Base-by-base conservation (phyloP, 495 filamentous ascomycete species). In the Echria macrotheca region DNA sequence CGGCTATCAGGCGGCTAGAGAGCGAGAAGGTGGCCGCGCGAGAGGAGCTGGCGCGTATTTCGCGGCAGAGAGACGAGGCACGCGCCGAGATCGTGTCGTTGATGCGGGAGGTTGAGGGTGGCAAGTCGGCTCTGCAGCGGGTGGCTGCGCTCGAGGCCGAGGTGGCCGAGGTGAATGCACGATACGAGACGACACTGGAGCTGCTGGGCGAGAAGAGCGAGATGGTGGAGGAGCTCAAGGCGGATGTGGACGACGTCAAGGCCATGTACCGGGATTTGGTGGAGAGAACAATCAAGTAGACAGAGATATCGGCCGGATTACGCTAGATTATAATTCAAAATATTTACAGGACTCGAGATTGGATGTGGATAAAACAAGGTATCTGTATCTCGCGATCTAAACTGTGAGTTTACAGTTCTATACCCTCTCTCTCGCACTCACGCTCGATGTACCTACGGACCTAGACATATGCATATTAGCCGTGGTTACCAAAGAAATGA, bases 131-230 rank as follows among this genome's bases (percentile, higher is more conserved):
- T 8, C 77, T 82, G 31, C 68, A 71, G 52, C 77, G 70, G 40
- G 77, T 87, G 9, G 73, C 73, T 32, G 77, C 75, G 45, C 63
- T 95, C 2, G 85, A 96, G 64, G 69, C 63, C 38, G 80, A 84
- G 51, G 65, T 91, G 14, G 66, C 66, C 41, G 83, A 82, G 38
- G 66, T 87, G 48, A 75, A 80, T 54, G 69, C 77, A 54, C 72
- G 91, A 56, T 95, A 96, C 61, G 81, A 91, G 65, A 93, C 89
- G 1, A 91, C 87, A 36, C 71, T 98, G 33, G 91, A 96, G 72
- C 84, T 98, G 85, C 66, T 96, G 31, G 93, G 93, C 9, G 93
- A 98, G 78, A 96, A 94, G 81, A 95, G 87, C 61, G 93, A 97
- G 75, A 68, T 82, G 62, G 89, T 95, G 11, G 88, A 82, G 54